Base-by-base conservation (phyloP, 371 early-diverging fungal species). In the Circinella minor region DNA sequence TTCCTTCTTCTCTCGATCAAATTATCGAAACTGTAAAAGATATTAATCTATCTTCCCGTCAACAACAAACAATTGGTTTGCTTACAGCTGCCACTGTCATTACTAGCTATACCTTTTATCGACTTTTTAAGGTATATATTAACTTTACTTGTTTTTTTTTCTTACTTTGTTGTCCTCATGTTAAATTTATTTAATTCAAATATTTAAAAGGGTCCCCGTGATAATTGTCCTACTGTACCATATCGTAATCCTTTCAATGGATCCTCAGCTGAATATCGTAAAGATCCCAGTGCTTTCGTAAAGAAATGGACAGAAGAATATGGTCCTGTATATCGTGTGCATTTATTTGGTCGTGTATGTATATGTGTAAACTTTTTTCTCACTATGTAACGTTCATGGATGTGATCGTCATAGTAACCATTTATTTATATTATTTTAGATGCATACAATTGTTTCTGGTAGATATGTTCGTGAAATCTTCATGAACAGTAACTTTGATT, bases 301-400 rank as follows among this genome's bases (percentile, higher is more conserved):
- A 72, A 61, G 48, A 70, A 73, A 36, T 66, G 61, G 54, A 67
- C 69, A 6, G 54, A 74, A 11, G 57, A 74, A 18, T 71, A 65
- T 54, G 81, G 81, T 3, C 69, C 71, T 15, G 68, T 71, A 4
- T 77, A 70, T 36, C 74, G 73, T 55, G 73, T 70, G 47, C 70
- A 77, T 61, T 27, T 81, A 5, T 74, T 72, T 57, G 81, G 81
- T 20, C n/a, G 71, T 18, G 67, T 71, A 73, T 10, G 27, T 48
- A 14, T 51, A 9, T 9, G 0, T 11, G 11, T 43, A 9, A 43
- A n/a, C 15, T 17, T 8, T 51, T n/a, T n/a, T 17, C 1, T 8
- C 6, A 15, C 8, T 51, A n/a, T n/a, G 0, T 5, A n/a, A 51
- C 0, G 6, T 14, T 13, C 0, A 51, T n/a, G 51, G 15, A 51